These are phyloP conservation scores for Lachnellula arida DNA, from an alignment of 2,329 filamentous ascomycete genomes.

Conservation along the genomic window DNA sequence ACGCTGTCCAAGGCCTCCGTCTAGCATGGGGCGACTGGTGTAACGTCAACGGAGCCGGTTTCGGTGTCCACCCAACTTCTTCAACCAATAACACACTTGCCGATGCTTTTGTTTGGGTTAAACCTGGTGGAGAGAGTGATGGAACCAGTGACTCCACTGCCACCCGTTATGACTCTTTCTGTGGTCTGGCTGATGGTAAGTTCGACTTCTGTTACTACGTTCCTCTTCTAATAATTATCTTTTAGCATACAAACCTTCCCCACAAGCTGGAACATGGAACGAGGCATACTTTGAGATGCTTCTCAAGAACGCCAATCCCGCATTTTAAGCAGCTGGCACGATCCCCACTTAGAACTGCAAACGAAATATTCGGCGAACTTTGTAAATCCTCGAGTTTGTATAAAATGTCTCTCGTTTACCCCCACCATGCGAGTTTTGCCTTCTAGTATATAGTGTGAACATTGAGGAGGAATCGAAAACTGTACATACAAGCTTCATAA, in stretches of 20 bases:
- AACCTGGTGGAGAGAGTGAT: slow-evolving; percentile 33
- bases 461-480: not conserved
- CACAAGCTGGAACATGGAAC: slow-evolving; percentile 41
- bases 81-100: slow-evolving; percentile 22
- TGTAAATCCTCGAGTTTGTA: not conserved
- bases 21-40: slow-evolving; percentile 44
- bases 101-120: slow-evolving; percentile 34
- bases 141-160: slow-evolving; percentile 31
- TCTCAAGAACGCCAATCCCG: slow-evolving; percentile 35
- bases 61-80: slow-evolving; percentile 31
- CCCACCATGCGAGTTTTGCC: not conserved
- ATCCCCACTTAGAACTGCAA: not conserved
- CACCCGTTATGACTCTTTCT: slow-evolving; percentile 45
- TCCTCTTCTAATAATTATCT: not conserved
- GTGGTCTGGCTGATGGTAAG: slow-evolving; percentile 44
- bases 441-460: not conserved
- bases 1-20: slow-evolving; percentile 39
- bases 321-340: slow-evolving; percentile 9
- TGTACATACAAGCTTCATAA: not conserved
- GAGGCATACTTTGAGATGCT: slow-evolving; percentile 43
- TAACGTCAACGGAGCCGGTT: slow-evolving; percentile 33
- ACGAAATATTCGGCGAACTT: not conserved
- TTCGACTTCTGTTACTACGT: slow-evolving; percentile 46
- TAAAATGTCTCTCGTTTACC: not conserved
- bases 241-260: slow-evolving; percentile 36